These are phyloP conservation scores for Capronia coronata DNA, from an alignment of 2,329 filamentous ascomycete genomes.

Conservation along the genomic window DNA sequence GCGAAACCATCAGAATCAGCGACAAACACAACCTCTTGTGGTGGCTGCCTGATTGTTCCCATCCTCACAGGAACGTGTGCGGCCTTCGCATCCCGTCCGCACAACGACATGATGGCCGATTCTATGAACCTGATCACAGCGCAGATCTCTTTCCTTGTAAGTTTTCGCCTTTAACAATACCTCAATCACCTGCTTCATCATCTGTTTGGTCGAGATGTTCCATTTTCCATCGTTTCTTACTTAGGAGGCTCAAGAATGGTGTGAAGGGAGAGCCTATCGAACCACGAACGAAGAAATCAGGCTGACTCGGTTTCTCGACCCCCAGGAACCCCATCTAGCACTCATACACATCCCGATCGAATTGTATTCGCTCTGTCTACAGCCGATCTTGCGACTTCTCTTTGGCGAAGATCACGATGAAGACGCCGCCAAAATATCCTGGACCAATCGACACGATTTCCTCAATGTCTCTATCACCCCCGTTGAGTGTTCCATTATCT, in stretches of 20 bases:
- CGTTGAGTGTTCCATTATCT: slow-evolving; percentile 87
- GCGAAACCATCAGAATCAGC: too few species aligned
- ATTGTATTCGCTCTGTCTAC: slow-evolving; percentile 69
- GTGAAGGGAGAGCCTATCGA: not conserved
- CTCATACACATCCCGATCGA: slow-evolving; percentile 84
- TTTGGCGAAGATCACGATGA: slow-evolving; percentile 54
- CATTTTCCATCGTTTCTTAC: not conserved
- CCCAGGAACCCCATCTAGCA: slow-evolving; percentile 75
- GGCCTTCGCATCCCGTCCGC: not conserved
- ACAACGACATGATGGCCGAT: slow-evolving; percentile 17
- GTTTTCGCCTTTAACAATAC: too few species aligned
- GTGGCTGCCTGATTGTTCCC: too few species aligned
- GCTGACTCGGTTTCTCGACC: not conserved
- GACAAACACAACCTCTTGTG: too few species aligned
- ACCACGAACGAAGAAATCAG: not conserved
- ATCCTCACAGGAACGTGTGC: not conserved
- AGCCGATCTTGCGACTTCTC: slow-evolving; percentile 78
- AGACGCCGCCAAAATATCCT: slow-evolving; percentile 32
- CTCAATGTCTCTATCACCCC: slow-evolving; percentile 90
- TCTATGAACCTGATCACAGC: slow-evolving; percentile 29
- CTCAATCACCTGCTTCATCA: too few species aligned
- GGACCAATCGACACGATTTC: slow-evolving; percentile 63
- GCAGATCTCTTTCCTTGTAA: slow-evolving; percentile 29
- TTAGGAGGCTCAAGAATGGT: not conserved
- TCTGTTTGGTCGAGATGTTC: not conserved